Base-by-base conservation (phyloP, 257 asterid genomes). In the Przewalskia tangutica region DNA sequence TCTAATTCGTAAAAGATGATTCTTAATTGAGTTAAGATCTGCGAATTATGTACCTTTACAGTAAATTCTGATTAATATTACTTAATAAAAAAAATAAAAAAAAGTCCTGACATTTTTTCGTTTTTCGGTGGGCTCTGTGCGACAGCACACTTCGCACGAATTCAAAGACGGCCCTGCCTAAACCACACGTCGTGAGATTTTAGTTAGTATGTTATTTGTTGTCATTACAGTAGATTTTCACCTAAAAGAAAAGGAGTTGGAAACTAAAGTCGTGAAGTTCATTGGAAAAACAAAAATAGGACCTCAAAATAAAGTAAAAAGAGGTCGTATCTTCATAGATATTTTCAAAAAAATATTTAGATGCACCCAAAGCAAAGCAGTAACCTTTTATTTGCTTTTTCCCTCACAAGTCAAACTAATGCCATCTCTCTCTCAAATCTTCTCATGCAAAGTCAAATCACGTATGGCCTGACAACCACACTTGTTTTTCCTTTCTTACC, bases 401-500 rank as follows among this genome's bases (percentile, higher is more conserved):
- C 2, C 4, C 40, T 73, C 59, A 11, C 23, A 73, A 73, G 60
- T 73, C 79, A 73, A 73, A 73, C 42, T 42, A 73, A 73, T 60
- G 79, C 48, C 79, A 73, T 13, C 79, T 71, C 79, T 82, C 81
- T 20, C 53, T 75, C 54, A 16, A 58, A 68, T 68, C 77, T 68
- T 2, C 38, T 17, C 62, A 16, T 51, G 16, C 53, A 42, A 73
- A 77, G 77, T 82, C 81, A 82, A 75, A 76, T 82, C 85, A 82
- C 85, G 85, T 81, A 82, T 82, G 85, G 32, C 81, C 79, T 73
- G 79, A 23, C 60, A 73, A 20, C 17, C 3, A 3, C 7, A 23
- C 13, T 1, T 27, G 42, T 12, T 20, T 46, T 48, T 4, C 23
- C 60, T 1, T 3, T 73, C 2, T 73, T 20, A 0, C 60, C 79